Base-by-base conservation (phyloP, 768 basidiomycete genomes). In the Brasilioporus rufonigricans region DNA sequence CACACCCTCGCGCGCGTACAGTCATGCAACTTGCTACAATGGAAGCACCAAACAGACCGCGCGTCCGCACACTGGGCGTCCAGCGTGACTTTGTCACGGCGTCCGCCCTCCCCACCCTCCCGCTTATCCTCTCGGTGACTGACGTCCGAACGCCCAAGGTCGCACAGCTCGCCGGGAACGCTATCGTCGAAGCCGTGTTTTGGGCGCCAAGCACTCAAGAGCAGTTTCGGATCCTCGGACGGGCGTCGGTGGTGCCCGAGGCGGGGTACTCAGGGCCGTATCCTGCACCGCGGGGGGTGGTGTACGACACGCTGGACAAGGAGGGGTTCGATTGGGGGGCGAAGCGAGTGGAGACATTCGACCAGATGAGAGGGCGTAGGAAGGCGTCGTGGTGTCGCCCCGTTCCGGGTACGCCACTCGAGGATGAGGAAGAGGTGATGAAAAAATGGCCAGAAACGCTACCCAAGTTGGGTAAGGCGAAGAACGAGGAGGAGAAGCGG, bases 71-170 rank as follows among this genome's bases (percentile, higher is more conserved):
- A 4, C 77, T 78, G 5, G 33, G 33, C 55, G 71, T 88, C 50
- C 82, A 88, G 55, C 82, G 89, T 35, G 71, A 63, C 1, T 83
- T 89, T 66, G 58, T 90, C 38, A 66, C 76, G 9, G 72, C 79
- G 2, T 66, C 71, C 7, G 61, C 67, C 21, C 59, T 66, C 18
- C 79, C 82, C 1, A 59, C 73, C 26, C 73, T 81, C 4, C 86
- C 89, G 0, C 73, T 93, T 5, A 67, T 93, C 58, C 61, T 91
- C 41, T 74, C 79, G 44, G 81, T 85, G 13, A 90, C 90, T 43
- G 91, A 92, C 71, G 67, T 85, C 44, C 86, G 91, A 23, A 77
- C 84, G 2, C 83, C 84, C 21, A 93, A 93, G 62, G 77, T 82
- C 32, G 44, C 69, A 1, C 85, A 55, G 14, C 35, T 55, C 48